These are phyloP conservation scores for Tephrocybe sp. DNA, from an alignment of 768 basidiomycete species.

Conservation along the genomic window DNA sequence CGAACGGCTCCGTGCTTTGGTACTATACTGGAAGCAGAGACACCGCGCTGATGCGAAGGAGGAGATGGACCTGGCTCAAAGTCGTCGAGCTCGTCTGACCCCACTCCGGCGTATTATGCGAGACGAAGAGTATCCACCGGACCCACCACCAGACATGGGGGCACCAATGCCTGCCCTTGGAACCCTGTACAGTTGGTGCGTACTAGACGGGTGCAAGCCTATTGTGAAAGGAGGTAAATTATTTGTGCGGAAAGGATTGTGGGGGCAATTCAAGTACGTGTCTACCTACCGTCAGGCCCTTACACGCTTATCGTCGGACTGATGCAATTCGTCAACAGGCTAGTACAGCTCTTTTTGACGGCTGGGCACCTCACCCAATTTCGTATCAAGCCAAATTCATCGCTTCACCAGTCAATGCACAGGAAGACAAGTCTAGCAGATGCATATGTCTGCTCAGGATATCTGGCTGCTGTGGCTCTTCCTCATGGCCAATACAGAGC, in stretches of 20 bases:
- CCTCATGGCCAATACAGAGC: slow-evolving; percentile 63
- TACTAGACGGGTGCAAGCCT: slow-evolving; percentile 73
- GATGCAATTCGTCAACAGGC: slow-evolving; percentile 33
- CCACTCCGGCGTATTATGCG: slow-evolving; percentile 45
- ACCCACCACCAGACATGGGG: slow-evolving; percentile 50
- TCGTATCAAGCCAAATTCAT: slow-evolving; percentile 54
- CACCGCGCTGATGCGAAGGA: slow-evolving; percentile 73
- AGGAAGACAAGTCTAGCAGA: slow-evolving; percentile 64
- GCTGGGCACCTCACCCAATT: slow-evolving; percentile 74
- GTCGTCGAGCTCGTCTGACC: slow-evolving; percentile 57
- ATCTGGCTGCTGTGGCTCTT: slow-evolving; percentile 66
- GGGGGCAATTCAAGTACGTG: slow-evolving; percentile 77
- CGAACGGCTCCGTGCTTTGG: slow-evolving; percentile 62
- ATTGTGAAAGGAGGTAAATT: slow-evolving; percentile 72
- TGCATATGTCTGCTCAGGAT: slow-evolving; percentile 86
- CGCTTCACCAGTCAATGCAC: slow-evolving; percentile 54
- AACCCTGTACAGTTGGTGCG: slow-evolving; percentile 84
- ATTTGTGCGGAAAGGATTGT: slow-evolving; percentile 66
- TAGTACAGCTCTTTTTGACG: slow-evolving; percentile 71
- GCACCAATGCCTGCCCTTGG: slow-evolving; percentile 55
- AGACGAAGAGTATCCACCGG: slow-evolving; percentile 43
- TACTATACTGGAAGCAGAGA: slow-evolving; percentile 76
- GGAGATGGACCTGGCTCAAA: slow-evolving; percentile 77
- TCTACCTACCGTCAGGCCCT: neutral
- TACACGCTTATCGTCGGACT: too few relatives aligned